Evolutionary conservation across 2,329 filamentous ascomycete genomes (phyloP), one percentile per base, ranked within the genome.

Genomic region (Scopulariopsis brevicaulis): DNA sequence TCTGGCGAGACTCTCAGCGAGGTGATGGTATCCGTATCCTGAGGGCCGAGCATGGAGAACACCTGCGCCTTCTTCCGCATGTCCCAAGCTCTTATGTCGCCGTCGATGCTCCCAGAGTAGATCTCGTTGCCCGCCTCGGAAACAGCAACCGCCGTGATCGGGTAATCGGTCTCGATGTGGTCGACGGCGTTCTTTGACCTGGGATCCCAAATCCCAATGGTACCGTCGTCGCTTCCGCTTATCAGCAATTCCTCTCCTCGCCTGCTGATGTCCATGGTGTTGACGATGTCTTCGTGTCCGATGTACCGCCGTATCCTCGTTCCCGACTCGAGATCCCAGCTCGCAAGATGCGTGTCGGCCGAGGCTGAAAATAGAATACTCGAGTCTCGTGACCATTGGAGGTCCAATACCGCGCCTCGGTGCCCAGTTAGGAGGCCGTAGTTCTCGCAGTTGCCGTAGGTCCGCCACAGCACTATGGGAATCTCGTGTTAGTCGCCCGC

Each of bases 11-110:
- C 83, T 57, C 88, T 80, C 53, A 99, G 77, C 14, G 91, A 96
- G 3, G 92, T 96, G 62, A 99, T 79, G 0, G 93, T 97, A 68
- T 99, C 94, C 0, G 93, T 97, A 69, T 99, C 94, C 57, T 84
- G 87, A 70, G 99, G 94, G 0, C 94, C 94, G 14, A 88, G 73
- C 79, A 99, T 86, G 1, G 87, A 87, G 71, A 97, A 96, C 6
- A 90, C 84, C 2, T 95, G 82, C 7, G 87, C 82, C 72, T 95
- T 91, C 76, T 96, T 97, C 63, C 94, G 85, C 67, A 97, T 74
- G 71, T 99, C 94, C 93, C 94, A 99, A 22, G 96, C 92, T 65
- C 92, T 90, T 69, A 99, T 96, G 65, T 95, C 91, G 68, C 97
- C 96, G 74, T 97, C 94, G 64, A 99, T 96, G 24, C 92, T 89